phyloP scores from a whole-genome alignment of 768 basidiomycete species.

The Tulasnella sp. region DNA sequence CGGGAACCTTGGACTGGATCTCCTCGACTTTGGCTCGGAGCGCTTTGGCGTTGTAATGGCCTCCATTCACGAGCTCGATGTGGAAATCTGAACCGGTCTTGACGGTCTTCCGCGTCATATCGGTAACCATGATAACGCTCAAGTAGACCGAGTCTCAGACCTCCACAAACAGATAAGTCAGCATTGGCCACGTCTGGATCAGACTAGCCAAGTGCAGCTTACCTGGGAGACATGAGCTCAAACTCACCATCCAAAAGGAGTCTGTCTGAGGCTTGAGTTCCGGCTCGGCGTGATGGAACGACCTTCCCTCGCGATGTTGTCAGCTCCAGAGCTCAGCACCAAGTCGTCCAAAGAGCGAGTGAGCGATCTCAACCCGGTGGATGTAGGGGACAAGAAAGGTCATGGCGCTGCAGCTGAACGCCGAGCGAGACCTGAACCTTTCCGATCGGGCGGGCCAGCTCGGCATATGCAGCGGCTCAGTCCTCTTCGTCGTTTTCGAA shows the following conservation, averaged over 20 bases:
- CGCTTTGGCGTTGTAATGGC: slow-evolving; percentile 89
- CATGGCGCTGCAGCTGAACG: slow-evolving; percentile 27
- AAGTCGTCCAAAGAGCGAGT: background rate
- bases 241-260: slow-evolving; percentile 69
- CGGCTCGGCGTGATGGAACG: slow-evolving; percentile 57
- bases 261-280: slow-evolving; percentile 68
- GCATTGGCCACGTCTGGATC: background rate
- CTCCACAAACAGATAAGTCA: background rate
- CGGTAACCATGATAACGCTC: slow-evolving; percentile 93
- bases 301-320: background rate
- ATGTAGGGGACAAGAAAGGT: slow-evolving; percentile 24
- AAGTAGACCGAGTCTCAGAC: background rate
- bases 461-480: slow-evolving; percentile 32
- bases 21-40: too few species aligned
- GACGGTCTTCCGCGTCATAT: slow-evolving; percentile 97
- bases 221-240: slow-evolving; percentile 14
- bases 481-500: slow-evolving; percentile 54
- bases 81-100: slow-evolving; percentile 96
- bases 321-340: background rate
- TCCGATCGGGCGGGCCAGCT: slow-evolving; percentile 33
- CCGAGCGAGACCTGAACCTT: too few species aligned
- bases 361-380: background rate
- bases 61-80: slow-evolving; percentile 93
- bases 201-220: background rate
- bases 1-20: slow-evolving; percentile 71